Base-by-base conservation (phyloP, 768 basidiomycete genomes). In the Cystobasidium onofrii region DNA sequence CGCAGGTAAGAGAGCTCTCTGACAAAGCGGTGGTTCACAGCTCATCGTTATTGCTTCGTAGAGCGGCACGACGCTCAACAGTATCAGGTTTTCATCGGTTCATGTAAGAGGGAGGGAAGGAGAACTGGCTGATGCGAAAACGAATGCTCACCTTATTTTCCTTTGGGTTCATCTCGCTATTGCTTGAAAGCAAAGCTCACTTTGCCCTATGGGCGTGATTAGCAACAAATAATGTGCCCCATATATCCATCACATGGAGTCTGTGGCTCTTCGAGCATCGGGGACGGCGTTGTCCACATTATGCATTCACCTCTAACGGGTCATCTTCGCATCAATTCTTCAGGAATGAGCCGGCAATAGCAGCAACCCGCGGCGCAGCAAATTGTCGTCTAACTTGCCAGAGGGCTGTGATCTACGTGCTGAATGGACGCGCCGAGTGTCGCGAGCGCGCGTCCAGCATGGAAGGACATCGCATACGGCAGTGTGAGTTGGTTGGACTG, bases 401-500 rank as follows among this genome's bases (percentile, higher is more conserved):
- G 15, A 12, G 46, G 46, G 6, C 18, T 50, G 46, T 15, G 46
- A 20, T 12, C 46, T 17, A n/a, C 10, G 20, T 67, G 65, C 20
- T 34, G 44, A 29, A 71, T 71, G 69, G 69, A 71, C 34, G 46
- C 63, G 63, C 62, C 54, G 1, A 10, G 17, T 12, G 57, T 36
- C 1, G 63, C 23, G 20, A 39, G 62, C 10, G 57, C 29, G 0
- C 75, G 73, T 6, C 64, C 74, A 44, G 55, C 74, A 1, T 54
- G 65, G 63, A 79, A 79, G 74, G 78, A 79, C 65, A 74, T 79
- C 46, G 43, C 33, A 13, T 79, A 78, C 60, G 78, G 78, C 27
- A 67, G 65, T 0, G 78, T 78, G 27, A 52, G 77, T 64, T 33
- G 20, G 18, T 1, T 6, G 23, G 25, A 1, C 25, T 0, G 60